Percentiles rank a stretch among this genome's conserved stretches.
phyloP scores from a whole-genome alignment of 192 early-diverging fungal species.

The Coemansia sp. region DNA sequence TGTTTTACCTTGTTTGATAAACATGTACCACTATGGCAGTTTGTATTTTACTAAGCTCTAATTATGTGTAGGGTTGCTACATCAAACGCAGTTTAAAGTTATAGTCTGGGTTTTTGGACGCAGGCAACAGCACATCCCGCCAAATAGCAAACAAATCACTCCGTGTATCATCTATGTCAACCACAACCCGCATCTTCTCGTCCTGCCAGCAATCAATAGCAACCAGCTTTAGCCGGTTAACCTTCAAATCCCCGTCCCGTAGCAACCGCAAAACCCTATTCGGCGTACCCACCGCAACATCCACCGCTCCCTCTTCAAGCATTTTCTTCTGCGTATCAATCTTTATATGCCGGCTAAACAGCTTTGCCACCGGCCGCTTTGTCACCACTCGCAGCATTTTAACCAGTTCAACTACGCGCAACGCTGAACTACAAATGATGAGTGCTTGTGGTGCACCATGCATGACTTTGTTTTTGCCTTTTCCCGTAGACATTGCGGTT shows the following conservation, averaged over 20 bases:
- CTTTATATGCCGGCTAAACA: conserved; percentile 53
- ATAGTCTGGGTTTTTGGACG: conserved; percentile 37
- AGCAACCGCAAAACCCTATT: conserved; percentile 47
- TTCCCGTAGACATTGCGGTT: conserved; percentile 24
- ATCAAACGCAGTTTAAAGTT: conserved; percentile 38
- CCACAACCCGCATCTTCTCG: conserved; percentile 49
- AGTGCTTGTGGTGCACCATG: conserved; percentile 46
- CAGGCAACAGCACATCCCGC: conserved; percentile 43
- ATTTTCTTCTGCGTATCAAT: conserved; percentile 28
- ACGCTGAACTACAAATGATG: conserved; percentile 45
- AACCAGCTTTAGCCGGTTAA: conserved; percentile 40
- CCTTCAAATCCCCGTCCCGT: conserved; percentile 24
- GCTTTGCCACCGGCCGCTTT: conserved; percentile 32
- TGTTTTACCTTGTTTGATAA: neutral
- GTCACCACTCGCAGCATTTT: conserved; percentile 24
- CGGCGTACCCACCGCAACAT: conserved; percentile 49
- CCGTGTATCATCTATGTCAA: conserved; percentile 52
- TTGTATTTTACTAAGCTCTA: too few species aligned
- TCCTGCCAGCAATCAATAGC: conserved; percentile 53
- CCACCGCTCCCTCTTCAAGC: conserved; percentile 18
- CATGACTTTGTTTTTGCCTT: conserved; percentile 40
- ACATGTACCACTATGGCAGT: too few species aligned
- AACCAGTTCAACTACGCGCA: conserved; percentile 47
- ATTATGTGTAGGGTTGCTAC: neutral
- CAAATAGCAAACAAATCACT: conserved; percentile 49